phyloP scores from a whole-genome alignment of 192 early-diverging fungal genomes.

The Coemansia sp. region DNA sequence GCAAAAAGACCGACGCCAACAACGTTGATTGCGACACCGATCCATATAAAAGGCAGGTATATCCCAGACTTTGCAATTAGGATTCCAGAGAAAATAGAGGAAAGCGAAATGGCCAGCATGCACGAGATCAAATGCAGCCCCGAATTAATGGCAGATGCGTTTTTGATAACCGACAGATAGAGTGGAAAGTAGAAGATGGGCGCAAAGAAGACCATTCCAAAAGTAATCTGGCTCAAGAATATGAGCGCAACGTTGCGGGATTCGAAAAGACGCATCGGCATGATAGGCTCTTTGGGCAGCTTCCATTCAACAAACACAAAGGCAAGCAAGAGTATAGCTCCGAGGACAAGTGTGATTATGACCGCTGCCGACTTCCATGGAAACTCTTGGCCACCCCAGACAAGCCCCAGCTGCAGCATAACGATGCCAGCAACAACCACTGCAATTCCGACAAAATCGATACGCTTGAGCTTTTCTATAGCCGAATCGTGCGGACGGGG shows the following conservation, averaged over 20 bases:
- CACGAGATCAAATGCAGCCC: conserved; percentile 46
- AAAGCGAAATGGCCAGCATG: conserved; percentile 38
- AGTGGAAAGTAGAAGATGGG: conserved; percentile 63
- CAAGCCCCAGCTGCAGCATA: conserved; percentile 67
- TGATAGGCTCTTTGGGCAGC: conserved; percentile 60
- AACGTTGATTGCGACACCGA: conserved; percentile 24
- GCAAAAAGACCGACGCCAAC: conserved; percentile 38
- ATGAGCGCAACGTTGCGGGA: conserved; percentile 46
- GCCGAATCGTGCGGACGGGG: conserved; percentile 32
- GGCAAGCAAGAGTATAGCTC: conserved; percentile 35
- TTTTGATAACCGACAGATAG: conserved; percentile 66
- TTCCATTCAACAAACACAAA: conserved; percentile 67
- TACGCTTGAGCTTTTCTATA: conserved; percentile 58
- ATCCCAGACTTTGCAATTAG: conserved; percentile 37
- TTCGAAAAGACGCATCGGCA: conserved; percentile 62
- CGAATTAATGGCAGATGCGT: conserved; percentile 40
- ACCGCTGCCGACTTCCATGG: conserved; percentile 60
- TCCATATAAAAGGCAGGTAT: conserved; percentile 31
- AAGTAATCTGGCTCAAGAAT: conserved; percentile 20
- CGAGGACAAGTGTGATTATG: conserved; percentile 38
- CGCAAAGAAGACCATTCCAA: conserved; percentile 45
- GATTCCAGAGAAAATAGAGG: conserved; percentile 29
- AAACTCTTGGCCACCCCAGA: conserved; percentile 68
- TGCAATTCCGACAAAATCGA: conserved; percentile 68
- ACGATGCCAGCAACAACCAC: conserved; percentile 60